Conservation (phyloP, 78 protist species). For the Dictyostelium brefeldianum region DNA sequence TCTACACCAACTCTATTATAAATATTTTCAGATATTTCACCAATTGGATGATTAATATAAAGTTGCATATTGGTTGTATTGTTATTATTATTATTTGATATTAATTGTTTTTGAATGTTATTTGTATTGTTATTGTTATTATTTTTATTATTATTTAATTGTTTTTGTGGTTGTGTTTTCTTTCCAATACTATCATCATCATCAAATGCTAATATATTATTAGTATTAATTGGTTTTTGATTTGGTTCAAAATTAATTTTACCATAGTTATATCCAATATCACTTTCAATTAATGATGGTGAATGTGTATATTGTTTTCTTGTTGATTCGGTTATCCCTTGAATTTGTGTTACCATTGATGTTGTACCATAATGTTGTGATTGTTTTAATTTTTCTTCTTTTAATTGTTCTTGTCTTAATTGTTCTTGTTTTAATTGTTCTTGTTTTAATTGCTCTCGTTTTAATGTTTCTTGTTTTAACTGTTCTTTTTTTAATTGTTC, state of each 20-base stretch:
- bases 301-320: conserved; percentile 55
- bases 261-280: conserved; percentile 46
- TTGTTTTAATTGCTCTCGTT: no score
- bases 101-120: neutral
- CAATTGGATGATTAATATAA: conserved; percentile 6
- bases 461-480: neutral
- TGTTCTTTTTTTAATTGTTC: neutral
- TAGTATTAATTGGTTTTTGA: neutral
- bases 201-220: neutral
- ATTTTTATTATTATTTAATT: neutral
- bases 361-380: neutral
- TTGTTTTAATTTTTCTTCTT: neutral
- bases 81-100: neutral
- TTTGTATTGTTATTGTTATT: neutral
- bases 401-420: no score
- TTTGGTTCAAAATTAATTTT: conserved; percentile 48
- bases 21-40: conserved; percentile 9
- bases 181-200: neutral
- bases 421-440: no score
- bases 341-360: conserved; percentile 53
- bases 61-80: neutral
- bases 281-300: conserved; percentile 65
- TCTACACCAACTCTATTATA: conserved; percentile 12
- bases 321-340: neutral
- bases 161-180: neutral